These are phyloP conservation scores for Scedosporium minutisporum DNA, from an alignment of 2,329 filamentous ascomycete genomes.

Conservation along the genomic window DNA sequence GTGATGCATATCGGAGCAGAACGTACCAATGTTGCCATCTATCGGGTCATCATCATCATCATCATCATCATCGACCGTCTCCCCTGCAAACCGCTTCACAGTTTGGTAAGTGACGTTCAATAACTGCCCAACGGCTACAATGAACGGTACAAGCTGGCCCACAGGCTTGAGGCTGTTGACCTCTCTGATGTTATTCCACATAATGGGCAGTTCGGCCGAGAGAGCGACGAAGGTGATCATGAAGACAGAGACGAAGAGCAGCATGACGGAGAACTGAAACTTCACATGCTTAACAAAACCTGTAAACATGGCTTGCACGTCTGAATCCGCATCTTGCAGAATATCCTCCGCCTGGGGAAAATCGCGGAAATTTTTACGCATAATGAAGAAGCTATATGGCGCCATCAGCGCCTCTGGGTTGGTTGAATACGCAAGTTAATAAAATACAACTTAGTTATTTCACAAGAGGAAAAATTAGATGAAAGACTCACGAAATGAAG, in stretches of 20 bases:
- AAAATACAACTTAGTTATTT: background rate
- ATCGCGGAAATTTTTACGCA: background rate
- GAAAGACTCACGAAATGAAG: background rate
- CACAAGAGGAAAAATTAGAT: too few species aligned
- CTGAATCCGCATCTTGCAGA: too few species aligned
- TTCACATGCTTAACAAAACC: background rate
- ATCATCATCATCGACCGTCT: background rate
- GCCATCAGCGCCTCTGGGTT: background rate
- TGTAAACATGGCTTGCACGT: background rate
- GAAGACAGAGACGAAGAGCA: background rate
- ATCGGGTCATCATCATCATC: background rate
- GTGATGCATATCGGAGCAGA: too few species aligned
- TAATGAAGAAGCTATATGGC: background rate
- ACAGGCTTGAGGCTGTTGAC: slow-evolving; percentile 13
- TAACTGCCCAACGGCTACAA: slow-evolving; percentile 15
- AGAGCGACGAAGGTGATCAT: background rate
- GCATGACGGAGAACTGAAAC: background rate
- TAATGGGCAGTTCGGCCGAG: background rate
- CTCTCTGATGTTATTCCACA: slow-evolving; percentile 12
- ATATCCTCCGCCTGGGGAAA: background rate
- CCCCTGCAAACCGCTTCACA: background rate
- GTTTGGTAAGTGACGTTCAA: slow-evolving; percentile 13
- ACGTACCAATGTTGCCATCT: background rate
- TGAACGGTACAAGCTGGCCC: slow-evolving; percentile 18
- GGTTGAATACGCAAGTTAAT: background rate